Evolutionary conservation across 768 basidiomycete genomes (phyloP).

Genomic region (Daedaleopsis nitida): DNA sequence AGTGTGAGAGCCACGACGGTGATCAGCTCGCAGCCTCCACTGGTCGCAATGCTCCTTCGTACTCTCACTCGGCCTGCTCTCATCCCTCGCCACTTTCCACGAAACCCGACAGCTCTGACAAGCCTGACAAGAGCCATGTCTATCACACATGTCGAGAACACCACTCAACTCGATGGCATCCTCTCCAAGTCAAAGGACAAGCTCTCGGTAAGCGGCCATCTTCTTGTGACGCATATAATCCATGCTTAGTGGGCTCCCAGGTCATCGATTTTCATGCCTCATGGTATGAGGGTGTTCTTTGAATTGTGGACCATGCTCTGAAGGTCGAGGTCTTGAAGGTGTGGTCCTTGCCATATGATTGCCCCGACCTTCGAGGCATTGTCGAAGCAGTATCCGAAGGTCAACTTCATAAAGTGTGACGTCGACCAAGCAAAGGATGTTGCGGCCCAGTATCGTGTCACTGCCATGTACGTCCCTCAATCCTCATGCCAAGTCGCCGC

Average conservation of each 20-base stretch:
- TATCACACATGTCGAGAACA: conserved; percentile 62
- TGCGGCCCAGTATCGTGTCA: conserved; percentile 58
- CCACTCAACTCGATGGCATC: conserved; percentile 62
- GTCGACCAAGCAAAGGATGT: conserved; percentile 74
- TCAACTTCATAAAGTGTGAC: conserved; percentile 85
- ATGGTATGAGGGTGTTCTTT: conserved; percentile 47
- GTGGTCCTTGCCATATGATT: conserved; percentile 83
- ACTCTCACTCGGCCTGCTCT: conserved; percentile 17
- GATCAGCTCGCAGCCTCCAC: too few relatives aligned
- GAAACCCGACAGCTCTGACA: conserved; percentile 1
- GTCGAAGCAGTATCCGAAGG: conserved; percentile 64
- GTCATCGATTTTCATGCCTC: conserved; percentile 88
- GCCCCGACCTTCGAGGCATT: conserved; percentile 75
- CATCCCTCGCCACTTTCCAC: conserved; percentile 16
- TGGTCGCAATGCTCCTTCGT: conserved; percentile 17
- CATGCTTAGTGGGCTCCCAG: conserved; percentile 35
- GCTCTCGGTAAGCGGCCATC: conserved; percentile 51
- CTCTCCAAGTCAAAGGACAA: conserved; percentile 62
- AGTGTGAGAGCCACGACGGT: conserved; percentile 2
- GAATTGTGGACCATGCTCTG: background rate
- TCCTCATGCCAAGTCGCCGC: background rate
- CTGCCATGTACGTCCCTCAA: conserved; percentile 63
- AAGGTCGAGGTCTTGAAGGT: conserved; percentile 59
- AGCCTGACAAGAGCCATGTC: conserved; percentile 43
- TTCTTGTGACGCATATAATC: background rate